A percentile compares a stretch with the other conserved stretches of the same genome.
These are phyloP conservation scores for Rutstroemia sp. DNA, from an alignment of 2,329 filamentous ascomycete genomes.

Conservation along the genomic window DNA sequence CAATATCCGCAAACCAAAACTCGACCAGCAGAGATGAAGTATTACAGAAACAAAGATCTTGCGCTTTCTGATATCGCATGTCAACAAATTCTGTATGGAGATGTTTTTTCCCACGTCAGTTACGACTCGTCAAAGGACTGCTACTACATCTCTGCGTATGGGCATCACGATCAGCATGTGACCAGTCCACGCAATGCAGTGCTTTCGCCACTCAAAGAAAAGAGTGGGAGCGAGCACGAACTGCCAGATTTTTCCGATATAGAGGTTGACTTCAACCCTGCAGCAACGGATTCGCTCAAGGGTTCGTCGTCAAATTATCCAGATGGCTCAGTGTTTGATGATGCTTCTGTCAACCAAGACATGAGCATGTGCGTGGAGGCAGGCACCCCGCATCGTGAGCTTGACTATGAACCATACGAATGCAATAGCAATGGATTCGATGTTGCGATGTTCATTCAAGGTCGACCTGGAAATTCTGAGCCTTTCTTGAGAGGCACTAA, in stretches of 20 bases:
- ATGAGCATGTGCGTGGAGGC: conserved; percentile 4
- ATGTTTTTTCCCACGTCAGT: not conserved
- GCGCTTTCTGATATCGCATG: not conserved
- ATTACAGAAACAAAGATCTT: not conserved
- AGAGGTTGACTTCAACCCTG: not conserved
- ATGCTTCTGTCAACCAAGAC: not conserved
- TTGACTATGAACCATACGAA: not conserved
- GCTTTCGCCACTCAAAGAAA: not conserved
- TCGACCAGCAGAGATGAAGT: conserved; percentile 6
- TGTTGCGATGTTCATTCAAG: not conserved
- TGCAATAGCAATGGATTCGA: not conserved
- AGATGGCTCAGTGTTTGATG: not conserved
- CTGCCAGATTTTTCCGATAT: conserved; percentile 6
- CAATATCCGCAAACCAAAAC: conserved; percentile 9
- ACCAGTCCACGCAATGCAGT: not conserved
- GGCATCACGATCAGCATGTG: not conserved
- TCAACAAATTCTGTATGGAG: not conserved
- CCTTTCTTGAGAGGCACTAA: conserved; percentile 6
- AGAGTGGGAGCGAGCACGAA: conserved; percentile 1
- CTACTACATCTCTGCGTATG: not conserved
- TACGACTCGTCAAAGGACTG: conserved; percentile 3
- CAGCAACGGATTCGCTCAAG: not conserved
- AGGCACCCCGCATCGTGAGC: conserved; percentile 1
- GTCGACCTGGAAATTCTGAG: not conserved
- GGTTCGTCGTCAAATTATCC: not conserved